These are phyloP conservation scores for Mycena haematopus DNA, from an alignment of 768 basidiomycete species.

Conservation along the genomic window DNA sequence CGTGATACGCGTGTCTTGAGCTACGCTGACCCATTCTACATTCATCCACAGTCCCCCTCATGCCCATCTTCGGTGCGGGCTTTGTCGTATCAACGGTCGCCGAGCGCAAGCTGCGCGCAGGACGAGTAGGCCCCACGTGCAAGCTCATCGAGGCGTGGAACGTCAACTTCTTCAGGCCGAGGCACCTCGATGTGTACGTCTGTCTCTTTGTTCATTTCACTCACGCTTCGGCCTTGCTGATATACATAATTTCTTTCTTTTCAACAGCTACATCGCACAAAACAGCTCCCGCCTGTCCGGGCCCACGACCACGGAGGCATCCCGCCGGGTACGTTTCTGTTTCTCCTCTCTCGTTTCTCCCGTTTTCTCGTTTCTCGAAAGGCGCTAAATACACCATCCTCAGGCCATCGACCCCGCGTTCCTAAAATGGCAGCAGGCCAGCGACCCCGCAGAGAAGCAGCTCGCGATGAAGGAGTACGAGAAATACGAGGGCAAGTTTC, in stretches of 20 bases:
- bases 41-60: constrained; percentile 24
- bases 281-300: constrained; percentile 21
- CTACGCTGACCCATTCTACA: not conserved
- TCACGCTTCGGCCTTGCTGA: constrained; percentile 1
- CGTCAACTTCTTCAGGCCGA: constrained; percentile 26
- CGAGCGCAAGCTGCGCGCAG: constrained; percentile 27
- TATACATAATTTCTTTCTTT: constrained; percentile 1
- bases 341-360: not conserved
- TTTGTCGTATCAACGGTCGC: constrained; percentile 25
- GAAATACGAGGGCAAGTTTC: constrained; percentile 24
- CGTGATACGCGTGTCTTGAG: not conserved
- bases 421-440: constrained; percentile 25
- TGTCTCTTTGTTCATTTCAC: constrained; percentile 14
- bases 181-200: constrained; percentile 24
- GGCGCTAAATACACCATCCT: constrained; percentile 9
- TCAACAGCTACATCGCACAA: constrained; percentile 24
- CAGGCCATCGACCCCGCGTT: constrained; percentile 23
- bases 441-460: constrained; percentile 13
- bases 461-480: constrained; percentile 26
- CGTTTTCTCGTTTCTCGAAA: not conserved
- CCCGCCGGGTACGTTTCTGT: constrained; percentile 11
- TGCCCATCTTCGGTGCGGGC: constrained; percentile 27
- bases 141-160: constrained; percentile 28
- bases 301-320: constrained; percentile 21
- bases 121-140: constrained; percentile 25